Evolutionary conservation across 768 basidiomycete genomes (phyloP), one percentile per base, ranked within the genome.

Genomic region (Suillus sp.): DNA sequence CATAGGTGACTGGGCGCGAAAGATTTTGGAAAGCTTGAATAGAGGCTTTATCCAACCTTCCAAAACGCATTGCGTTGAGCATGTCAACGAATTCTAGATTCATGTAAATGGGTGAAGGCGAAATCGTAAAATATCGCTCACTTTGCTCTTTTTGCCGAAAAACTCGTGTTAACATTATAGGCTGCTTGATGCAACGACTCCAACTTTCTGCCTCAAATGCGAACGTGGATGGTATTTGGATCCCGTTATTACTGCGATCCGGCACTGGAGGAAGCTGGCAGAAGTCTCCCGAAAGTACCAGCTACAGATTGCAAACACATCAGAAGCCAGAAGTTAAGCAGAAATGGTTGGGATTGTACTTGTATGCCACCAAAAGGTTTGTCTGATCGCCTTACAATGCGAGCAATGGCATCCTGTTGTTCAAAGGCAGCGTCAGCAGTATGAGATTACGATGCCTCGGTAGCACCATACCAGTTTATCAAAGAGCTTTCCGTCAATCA

Each of bases 91-190:
- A 95, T 25, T 70, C 87, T 84, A 63, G 63, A 45, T 25, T 27
- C 55, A 37, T 27, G 18, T 51, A 53, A 38, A 40, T 2, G 40
- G 48, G 20, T 54, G 32, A 32, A 55, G 9, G 25, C 30, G 20
- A 35, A 43, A 38, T 27, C 20, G 42, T 51, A 40, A 51, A 3
- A 13, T 45, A 35, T 20, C 8, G 64, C 71, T 42, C 59, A 87
- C 89, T 74, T 81, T 91, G 87, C 66, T 95, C 93, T 69, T 90
- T 93, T 73, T 96, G 95, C 42, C 95, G 81, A 78, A 95, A 96
- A 8, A 96, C 95, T 63, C 84, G 85, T 1, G 83, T 89, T 32
- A 96, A 74, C 18, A 77, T 76, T 55, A 86, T 69, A n/a, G 83
- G 82, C 16, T 64, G 70, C 6, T 81, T 83, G 30, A 96, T 83